Percentiles rank a stretch among this genome's conserved stretches.
Evolutionary conservation across 2,329 filamentous ascomycete genomes (phyloP).

Genomic region (Claviceps purpurea): DNA sequence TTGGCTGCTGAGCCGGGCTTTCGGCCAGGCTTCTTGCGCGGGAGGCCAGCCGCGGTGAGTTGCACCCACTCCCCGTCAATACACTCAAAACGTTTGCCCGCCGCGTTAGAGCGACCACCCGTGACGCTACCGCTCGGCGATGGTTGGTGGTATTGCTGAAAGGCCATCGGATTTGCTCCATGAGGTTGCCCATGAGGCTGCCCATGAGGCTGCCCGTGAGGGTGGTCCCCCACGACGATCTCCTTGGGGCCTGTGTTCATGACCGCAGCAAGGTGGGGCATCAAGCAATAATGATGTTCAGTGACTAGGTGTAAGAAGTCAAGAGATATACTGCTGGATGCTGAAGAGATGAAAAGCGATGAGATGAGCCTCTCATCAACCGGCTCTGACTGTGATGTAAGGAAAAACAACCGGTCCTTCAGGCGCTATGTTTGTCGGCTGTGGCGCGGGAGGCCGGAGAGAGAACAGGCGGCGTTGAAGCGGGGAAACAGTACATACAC

Average conservation of each 20-base stretch:
- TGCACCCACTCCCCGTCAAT: constrained; percentile 30
- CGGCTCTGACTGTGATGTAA: not conserved
- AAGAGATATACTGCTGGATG: no score
- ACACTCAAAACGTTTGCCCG: constrained; percentile 19
- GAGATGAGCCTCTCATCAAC: not conserved
- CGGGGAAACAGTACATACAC: not conserved
- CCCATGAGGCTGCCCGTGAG: constrained; percentile 19
- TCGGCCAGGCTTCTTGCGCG: constrained; percentile 50
- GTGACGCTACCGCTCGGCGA: constrained; percentile 15
- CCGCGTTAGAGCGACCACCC: constrained; percentile 6
- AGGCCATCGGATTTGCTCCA: constrained; percentile 14
- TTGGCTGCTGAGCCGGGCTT: constrained; percentile 47
- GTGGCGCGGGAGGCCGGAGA: not conserved
- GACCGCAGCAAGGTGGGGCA: constrained; percentile 5
- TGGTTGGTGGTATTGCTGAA: constrained; percentile 12
- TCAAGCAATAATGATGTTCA: not conserved
- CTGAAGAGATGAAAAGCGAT: not conserved
- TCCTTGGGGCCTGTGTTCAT: constrained; percentile 30
- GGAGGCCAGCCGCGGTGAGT: constrained; percentile 43
- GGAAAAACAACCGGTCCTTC: not conserved
- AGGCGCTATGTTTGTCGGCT: not conserved
- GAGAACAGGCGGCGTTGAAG: not conserved
- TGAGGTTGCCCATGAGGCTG: constrained; percentile 11
- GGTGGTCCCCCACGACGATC: constrained; percentile 32
- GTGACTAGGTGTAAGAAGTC: not conserved